Conservation (phyloP, 495 filamentous ascomycete species). For the Jackrogersella multiformis region DNA sequence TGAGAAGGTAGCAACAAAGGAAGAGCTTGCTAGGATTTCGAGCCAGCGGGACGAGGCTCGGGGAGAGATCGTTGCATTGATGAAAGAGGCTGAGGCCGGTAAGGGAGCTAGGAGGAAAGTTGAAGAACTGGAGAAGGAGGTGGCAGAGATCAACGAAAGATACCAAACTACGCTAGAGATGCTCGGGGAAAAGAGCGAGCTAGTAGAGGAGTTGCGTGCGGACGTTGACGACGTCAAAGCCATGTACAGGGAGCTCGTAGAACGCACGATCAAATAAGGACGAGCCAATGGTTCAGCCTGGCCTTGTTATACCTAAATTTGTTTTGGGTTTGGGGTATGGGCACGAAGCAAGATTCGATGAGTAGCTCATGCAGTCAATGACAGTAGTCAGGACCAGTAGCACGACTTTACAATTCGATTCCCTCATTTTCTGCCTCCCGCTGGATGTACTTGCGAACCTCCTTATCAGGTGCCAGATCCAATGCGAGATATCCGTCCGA, state of each 20-base stretch:
- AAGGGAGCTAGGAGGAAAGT: conserved; percentile 66
- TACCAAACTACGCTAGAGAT: conserved; percentile 94
- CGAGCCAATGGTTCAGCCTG: not conserved
- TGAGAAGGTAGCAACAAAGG: conserved; percentile 84
- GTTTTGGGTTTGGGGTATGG: conserved; percentile 13
- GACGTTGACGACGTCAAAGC: conserved; percentile 93
- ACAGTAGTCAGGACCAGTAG: not conserved
- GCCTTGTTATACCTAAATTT: conserved; percentile 18
- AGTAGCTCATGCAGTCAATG: not conserved
- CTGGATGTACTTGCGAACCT: conserved; percentile 75
- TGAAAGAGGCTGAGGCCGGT: conserved; percentile 83
- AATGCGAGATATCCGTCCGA: conserved; percentile 75
- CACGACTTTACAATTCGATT: conserved; percentile 65
- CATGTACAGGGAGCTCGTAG: conserved; percentile 92
- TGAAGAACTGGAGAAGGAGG: conserved; percentile 70
- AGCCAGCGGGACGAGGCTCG: conserved; percentile 89
- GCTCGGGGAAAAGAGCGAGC: conserved; percentile 95
- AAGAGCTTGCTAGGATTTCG: conserved; percentile 82
- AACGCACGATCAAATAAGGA: conserved; percentile 71
- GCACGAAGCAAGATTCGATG: conserved; percentile 6
- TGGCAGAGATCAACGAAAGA: conserved; percentile 70
- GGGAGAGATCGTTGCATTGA: conserved; percentile 86
- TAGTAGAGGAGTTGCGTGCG: conserved; percentile 85
- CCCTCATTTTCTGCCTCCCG: conserved; percentile 86
- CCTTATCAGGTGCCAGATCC: conserved; percentile 81